Evolutionary conservation across 768 basidiomycete genomes (phyloP).

Genomic region (Phylloporus rhodoxanthus): DNA sequence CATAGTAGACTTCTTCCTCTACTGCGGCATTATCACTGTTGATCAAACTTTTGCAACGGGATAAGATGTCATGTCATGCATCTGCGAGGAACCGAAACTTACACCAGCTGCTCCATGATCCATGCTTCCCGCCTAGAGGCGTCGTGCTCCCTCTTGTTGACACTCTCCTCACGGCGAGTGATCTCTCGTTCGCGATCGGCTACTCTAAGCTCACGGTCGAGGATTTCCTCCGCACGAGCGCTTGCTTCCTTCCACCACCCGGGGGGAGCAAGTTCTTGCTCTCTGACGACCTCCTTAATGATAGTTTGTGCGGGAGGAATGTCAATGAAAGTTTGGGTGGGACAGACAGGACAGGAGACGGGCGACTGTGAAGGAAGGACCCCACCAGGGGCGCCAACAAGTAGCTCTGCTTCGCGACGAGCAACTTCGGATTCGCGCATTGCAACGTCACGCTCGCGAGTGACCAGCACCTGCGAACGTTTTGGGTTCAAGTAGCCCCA

Average conservation of each 20-base stretch:
- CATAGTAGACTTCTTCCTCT: conserved; percentile 80
- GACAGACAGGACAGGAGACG: conserved; percentile 52
- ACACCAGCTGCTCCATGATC: conserved; percentile 94
- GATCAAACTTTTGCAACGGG: conserved; percentile 43
- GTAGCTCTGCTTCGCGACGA: conserved; percentile 79
- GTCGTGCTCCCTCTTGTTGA: conserved; percentile 83
- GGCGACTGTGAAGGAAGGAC: conserved; percentile 56
- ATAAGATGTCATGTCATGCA: conserved; percentile 2
- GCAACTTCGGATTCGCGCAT: conserved; percentile 84
- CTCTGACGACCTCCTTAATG: conserved; percentile 83
- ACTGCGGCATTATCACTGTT: conserved; percentile 64
- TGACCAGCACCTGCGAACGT: conserved; percentile 71
- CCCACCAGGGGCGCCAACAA: conserved; percentile 78
- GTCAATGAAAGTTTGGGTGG: conserved; percentile 47
- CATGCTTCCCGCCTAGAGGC: conserved; percentile 80
- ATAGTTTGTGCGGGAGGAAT: conserved; percentile 68
- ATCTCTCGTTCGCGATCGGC: conserved; percentile 84
- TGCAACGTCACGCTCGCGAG: conserved; percentile 75
- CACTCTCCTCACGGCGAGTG: conserved; percentile 75
- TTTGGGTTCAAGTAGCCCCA: conserved; percentile 76
- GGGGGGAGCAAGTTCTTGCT: conserved; percentile 70
- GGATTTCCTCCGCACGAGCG: conserved; percentile 69
- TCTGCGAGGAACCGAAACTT: conserved; percentile 24
- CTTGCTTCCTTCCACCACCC: conserved; percentile 71
- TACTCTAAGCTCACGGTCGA: conserved; percentile 81